Evolutionary conservation across 768 basidiomycete genomes (phyloP).

Genomic region (Mycena albidolilacea): DNA sequence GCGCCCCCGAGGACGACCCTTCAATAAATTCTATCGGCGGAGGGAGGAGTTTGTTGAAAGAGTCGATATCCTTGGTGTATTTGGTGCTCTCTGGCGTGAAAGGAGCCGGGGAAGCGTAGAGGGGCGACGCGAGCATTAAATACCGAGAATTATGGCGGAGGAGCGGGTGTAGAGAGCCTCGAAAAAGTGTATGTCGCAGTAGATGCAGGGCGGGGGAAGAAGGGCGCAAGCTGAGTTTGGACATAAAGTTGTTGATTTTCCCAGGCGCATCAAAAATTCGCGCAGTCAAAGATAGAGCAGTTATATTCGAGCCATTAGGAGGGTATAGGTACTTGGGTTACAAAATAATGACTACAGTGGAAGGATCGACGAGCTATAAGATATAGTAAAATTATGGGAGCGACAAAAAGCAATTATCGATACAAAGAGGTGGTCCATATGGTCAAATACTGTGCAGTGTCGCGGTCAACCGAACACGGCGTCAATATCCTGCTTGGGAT

Average conservation of each 20-base stretch:
- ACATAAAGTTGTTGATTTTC: slow-evolving; percentile 16
- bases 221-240: neutral
- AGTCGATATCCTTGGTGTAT: slow-evolving; percentile 78
- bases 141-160: slow-evolving; percentile 27
- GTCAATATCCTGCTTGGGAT: slow-evolving; percentile 19
- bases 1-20: slow-evolving; percentile 83
- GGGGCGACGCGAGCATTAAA: slow-evolving; percentile 78
- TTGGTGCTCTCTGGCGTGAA: slow-evolving; percentile 70
- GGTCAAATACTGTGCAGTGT: neutral
- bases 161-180: slow-evolving; percentile 15
- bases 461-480: slow-evolving; percentile 26
- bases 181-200: slow-evolving; percentile 3
- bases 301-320: slow-evolving; percentile 22
- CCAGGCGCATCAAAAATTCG: slow-evolving; percentile 12
- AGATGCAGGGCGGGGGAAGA: neutral
- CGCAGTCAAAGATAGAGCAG: neutral
- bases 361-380: slow-evolving; percentile 40
- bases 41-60: slow-evolving; percentile 84
- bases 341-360: slow-evolving; percentile 35
- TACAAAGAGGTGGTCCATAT: slow-evolving; percentile 26
- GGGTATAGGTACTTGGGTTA: slow-evolving; percentile 32
- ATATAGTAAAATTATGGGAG: slow-evolving; percentile 28
- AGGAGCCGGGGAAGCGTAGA: slow-evolving; percentile 64
- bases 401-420: slow-evolving; percentile 32
- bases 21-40: slow-evolving; percentile 89